Evolutionary conservation across 106 monocot species (phyloP).

Genomic region (Dactylorhiza incarnata): DNA sequence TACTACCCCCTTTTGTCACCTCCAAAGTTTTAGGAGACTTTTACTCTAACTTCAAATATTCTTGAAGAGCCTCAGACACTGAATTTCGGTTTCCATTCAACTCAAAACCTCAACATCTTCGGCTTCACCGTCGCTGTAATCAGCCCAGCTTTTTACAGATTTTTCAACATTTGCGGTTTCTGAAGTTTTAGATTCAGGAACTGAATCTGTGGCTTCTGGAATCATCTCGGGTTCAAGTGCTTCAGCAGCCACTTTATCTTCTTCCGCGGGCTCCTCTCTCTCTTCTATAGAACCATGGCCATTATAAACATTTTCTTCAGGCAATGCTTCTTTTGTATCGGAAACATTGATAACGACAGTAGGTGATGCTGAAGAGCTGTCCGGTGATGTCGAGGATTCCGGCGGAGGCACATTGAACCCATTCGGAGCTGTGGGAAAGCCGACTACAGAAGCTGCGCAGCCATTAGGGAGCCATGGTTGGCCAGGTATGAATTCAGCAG

Average conservation of each 20-base stretch:
- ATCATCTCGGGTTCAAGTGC: conserved; percentile 18
- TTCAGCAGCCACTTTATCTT: conserved; percentile 10
- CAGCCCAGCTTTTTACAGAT: conserved; percentile 47
- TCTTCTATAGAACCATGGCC: background rate
- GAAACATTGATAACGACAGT: conserved; percentile 14
- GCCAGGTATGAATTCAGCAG: conserved; percentile 78
- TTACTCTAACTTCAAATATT: background rate
- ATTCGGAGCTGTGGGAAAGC: conserved; percentile 23
- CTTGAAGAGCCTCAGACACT: background rate
- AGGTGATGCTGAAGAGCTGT: conserved; percentile 26
- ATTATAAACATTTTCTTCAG: conserved; percentile 13
- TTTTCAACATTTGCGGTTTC: conserved; percentile 16
- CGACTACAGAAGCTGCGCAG: conserved; percentile 26
- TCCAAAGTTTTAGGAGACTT: background rate
- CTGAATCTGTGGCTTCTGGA: background rate
- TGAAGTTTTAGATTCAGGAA: conserved; percentile 14
- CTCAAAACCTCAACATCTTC: conserved; percentile 40
- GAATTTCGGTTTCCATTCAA: conserved; percentile 4
- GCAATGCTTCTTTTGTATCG: conserved; percentile 21
- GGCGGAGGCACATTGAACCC: conserved; percentile 15
- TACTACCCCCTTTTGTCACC: background rate
- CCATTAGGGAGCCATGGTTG: conserved; percentile 56
- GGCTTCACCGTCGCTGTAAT: conserved; percentile 62
- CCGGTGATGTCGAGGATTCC: conserved; percentile 25
- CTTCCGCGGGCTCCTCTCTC: background rate